Conservation (phyloP, 2,329 filamentous ascomycete species). For the Trichoderma sp. region DNA sequence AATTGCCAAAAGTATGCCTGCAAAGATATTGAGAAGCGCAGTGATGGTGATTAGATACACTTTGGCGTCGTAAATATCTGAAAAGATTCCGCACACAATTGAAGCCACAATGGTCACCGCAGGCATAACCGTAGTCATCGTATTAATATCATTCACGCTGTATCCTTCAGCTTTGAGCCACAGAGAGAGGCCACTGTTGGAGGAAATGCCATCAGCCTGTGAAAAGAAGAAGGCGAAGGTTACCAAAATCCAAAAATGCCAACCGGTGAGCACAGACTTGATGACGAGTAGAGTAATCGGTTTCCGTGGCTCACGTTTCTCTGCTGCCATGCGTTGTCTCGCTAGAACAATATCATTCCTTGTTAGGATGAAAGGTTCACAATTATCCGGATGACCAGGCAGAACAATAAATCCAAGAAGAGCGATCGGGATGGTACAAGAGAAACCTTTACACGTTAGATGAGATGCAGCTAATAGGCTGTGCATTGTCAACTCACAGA, state of each 20-base stretch:
- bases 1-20: slow-evolving; percentile 39
- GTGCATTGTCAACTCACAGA: slow-evolving; percentile 34
- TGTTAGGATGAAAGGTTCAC: slow-evolving; percentile 37
- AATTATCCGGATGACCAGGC: slow-evolving; percentile 39
- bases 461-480: neutral
- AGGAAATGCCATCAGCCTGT: slow-evolving; percentile 41
- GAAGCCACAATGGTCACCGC: slow-evolving; percentile 50
- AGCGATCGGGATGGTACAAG: slow-evolving; percentile 40
- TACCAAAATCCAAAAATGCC: slow-evolving; percentile 42
- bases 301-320: slow-evolving; percentile 37
- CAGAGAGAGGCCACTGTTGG: slow-evolving; percentile 41
- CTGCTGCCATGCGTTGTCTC: slow-evolving; percentile 37
- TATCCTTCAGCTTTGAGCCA: slow-evolving; percentile 42
- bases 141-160: slow-evolving; percentile 51
- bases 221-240: slow-evolving; percentile 36
- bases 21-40: slow-evolving; percentile 31
- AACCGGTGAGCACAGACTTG: slow-evolving; percentile 36
- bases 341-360: slow-evolving; percentile 37
- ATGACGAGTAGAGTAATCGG: slow-evolving; percentile 36
- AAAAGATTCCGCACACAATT: slow-evolving; percentile 58
- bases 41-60: slow-evolving; percentile 37
- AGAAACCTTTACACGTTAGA: slow-evolving; percentile 36
- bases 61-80: slow-evolving; percentile 55
- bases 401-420: slow-evolving; percentile 40
- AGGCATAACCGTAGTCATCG: slow-evolving; percentile 50